phyloP scores from a whole-genome alignment of 106 monocot genomes.

The Dioscorea dumetorum region DNA sequence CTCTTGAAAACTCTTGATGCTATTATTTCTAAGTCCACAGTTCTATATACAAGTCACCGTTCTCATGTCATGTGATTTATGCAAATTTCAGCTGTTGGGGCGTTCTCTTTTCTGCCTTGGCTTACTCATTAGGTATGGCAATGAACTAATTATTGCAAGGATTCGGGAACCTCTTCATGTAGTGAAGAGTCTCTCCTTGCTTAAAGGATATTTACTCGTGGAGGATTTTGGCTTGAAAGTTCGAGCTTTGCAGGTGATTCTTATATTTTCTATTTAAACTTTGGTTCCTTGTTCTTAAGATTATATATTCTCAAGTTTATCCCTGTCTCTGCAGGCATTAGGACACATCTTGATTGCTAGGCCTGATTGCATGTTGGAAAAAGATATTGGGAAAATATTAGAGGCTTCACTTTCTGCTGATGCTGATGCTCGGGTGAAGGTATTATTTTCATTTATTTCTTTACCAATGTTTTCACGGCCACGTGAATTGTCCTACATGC shows the following conservation, averaged over 20 bases:
- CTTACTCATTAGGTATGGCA: constrained; percentile 79
- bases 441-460: constrained; percentile 10
- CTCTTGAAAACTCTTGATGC: no score
- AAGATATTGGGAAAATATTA: constrained; percentile 67
- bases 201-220: constrained; percentile 55
- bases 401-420: constrained; percentile 63
- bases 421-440: constrained; percentile 76
- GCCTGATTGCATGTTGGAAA: constrained; percentile 88
- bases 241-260: constrained; percentile 84
- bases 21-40: background rate
- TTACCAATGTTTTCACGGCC: constrained; percentile 1
- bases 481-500: constrained; percentile 5
- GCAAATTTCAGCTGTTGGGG: constrained; percentile 57
- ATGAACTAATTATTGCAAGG: constrained; percentile 35
- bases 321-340: constrained; percentile 57
- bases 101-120: constrained; percentile 96
- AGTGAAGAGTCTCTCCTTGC: constrained; percentile 45
- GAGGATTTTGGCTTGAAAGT: constrained; percentile 86
- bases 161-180: constrained; percentile 36
- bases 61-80: background rate
- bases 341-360: constrained; percentile 82
- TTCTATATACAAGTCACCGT: background rate
- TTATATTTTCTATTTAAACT: background rate
- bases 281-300: background rate
- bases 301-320: background rate